phyloP scores from a whole-genome alignment of 768 basidiomycete species.

The Macrolepiota fuliginosa region DNA sequence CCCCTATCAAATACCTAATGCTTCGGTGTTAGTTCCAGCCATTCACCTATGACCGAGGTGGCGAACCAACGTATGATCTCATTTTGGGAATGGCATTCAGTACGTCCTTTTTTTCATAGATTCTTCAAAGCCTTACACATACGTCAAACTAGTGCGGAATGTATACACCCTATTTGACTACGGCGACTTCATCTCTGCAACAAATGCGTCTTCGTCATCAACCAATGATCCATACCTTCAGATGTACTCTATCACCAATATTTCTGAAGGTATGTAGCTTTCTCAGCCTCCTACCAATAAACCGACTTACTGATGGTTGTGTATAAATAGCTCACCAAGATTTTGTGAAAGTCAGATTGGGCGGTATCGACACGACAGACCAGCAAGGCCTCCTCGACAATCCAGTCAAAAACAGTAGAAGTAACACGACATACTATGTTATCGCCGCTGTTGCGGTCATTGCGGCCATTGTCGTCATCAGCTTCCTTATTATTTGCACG shows the following conservation, averaged over 20 bases:
- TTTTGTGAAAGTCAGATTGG: conserved; percentile 33
- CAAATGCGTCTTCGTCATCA: conserved; percentile 31
- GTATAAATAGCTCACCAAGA: conserved; percentile 29
- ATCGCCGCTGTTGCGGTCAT: conserved; percentile 15
- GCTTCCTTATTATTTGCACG: conserved; percentile 15
- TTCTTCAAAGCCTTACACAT: neutral
- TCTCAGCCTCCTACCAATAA: neutral
- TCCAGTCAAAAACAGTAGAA: neutral
- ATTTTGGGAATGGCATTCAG: conserved; percentile 75
- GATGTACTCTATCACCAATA: conserved; percentile 54
- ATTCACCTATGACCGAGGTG: conserved; percentile 44
- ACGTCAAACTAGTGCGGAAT: conserved; percentile 51
- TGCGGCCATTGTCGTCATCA: conserved; percentile 8
- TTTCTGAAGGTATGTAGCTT: conserved; percentile 30
- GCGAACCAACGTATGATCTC: conserved; percentile 50
- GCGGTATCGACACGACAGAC: conserved; percentile 27
- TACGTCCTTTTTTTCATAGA: conserved; percentile 30
- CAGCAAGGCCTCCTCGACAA: neutral
- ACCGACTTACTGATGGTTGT: neutral
- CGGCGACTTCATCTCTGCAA: conserved; percentile 49
- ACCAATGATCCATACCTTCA: conserved; percentile 57
- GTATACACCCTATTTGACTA: conserved; percentile 63
- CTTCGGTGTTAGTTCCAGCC: conserved; percentile 64
- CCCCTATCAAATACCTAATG: neutral
- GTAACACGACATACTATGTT: conserved; percentile 19